Evolutionary conservation across 2,329 filamentous ascomycete species (phyloP).

Genomic region (Fusarium pininemorale): DNA sequence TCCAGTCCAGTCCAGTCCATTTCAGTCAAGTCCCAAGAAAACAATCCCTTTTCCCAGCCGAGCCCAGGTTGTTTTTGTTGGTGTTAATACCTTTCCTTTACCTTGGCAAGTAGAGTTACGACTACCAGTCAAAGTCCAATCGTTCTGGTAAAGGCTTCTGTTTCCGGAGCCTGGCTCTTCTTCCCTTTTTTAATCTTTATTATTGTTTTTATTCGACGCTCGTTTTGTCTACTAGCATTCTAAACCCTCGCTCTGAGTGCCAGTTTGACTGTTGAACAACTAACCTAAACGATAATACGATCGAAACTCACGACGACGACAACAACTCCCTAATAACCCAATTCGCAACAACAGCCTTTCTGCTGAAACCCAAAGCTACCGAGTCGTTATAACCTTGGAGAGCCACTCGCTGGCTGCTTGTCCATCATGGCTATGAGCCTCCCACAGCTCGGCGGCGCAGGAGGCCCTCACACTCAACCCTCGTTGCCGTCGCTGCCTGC

Average conservation of each 20-base stretch:
- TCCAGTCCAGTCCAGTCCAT: background rate
- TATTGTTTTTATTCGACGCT: slow-evolving; percentile 36
- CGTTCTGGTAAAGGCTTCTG: slow-evolving; percentile 33
- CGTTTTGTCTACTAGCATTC: slow-evolving; percentile 38
- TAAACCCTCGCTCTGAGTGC: slow-evolving; percentile 38
- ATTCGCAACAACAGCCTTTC: background rate
- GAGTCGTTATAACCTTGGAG: slow-evolving; percentile 21
- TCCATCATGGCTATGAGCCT: slow-evolving; percentile 69
- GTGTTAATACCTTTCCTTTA: slow-evolving; percentile 27
- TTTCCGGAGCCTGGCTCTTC: slow-evolving; percentile 28
- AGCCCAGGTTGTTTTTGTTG: slow-evolving; percentile 29
- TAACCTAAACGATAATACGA: slow-evolving; percentile 3
- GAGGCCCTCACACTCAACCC: slow-evolving; percentile 79
- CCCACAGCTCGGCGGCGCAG: slow-evolving; percentile 58
- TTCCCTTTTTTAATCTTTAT: slow-evolving; percentile 14
- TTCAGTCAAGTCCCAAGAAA: slow-evolving; percentile 34
- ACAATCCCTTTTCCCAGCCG: slow-evolving; percentile 45
- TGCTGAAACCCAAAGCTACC: slow-evolving; percentile 14
- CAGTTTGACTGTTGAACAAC: slow-evolving; percentile 14
- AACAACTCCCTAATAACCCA: slow-evolving; percentile 8
- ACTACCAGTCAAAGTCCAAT: slow-evolving; percentile 35
- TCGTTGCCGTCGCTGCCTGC: slow-evolving; percentile 89
- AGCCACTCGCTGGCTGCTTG: slow-evolving; percentile 47
- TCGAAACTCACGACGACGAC: slow-evolving; percentile 6
- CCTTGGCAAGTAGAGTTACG: slow-evolving; percentile 25